A percentile compares a stretch with the other conserved stretches of the same genome.
phyloP scores from a whole-genome alignment of 768 basidiomycete species.

The Rhodotorula sphaerocarpa region DNA sequence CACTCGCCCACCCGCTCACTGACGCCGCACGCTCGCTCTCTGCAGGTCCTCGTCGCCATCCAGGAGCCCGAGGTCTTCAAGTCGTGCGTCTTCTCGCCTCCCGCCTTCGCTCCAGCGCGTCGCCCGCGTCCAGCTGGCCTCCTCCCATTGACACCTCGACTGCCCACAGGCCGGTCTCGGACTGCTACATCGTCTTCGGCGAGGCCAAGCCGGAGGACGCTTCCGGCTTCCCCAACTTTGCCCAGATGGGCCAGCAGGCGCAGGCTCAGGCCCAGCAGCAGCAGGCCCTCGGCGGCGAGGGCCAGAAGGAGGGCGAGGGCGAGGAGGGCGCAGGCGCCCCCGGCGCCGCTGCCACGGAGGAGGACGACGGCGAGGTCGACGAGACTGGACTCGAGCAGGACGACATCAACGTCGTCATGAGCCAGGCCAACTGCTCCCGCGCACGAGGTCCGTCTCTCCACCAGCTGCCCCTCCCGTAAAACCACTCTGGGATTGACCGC shows the following conservation, averaged over 20 bases:
- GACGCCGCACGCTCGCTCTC: background rate
- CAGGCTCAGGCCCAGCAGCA: conserved; percentile 7
- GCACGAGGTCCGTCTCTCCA: conserved; percentile 62
- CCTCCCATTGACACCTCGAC: background rate
- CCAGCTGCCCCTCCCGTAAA: no score
- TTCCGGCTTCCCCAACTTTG: conserved; percentile 2
- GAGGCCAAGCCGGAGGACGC: conserved; percentile 51
- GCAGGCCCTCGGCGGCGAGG: conserved; percentile 46
- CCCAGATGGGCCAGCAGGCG: background rate
- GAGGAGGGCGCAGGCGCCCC: conserved; percentile 44
- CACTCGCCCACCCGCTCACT: background rate
- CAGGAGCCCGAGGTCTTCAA: conserved; percentile 95
- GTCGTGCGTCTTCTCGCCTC: conserved; percentile 44
- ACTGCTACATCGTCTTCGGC: conserved; percentile 98
- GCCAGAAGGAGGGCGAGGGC: conserved; percentile 51
- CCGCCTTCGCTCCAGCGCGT: no score
- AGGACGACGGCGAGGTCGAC: conserved; percentile 53
- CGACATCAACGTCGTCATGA: conserved; percentile 70
- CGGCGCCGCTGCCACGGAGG: conserved; percentile 49
- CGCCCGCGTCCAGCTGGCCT: no score
- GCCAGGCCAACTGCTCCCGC: conserved; percentile 67
- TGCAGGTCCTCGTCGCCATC: conserved; percentile 79
- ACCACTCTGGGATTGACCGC: no score
- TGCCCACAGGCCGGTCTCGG: conserved; percentile 63
- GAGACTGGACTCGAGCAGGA: conserved; percentile 84